phyloP scores from a whole-genome alignment of 2,329 filamentous ascomycete genomes.

The Aureobasidium sp. region DNA sequence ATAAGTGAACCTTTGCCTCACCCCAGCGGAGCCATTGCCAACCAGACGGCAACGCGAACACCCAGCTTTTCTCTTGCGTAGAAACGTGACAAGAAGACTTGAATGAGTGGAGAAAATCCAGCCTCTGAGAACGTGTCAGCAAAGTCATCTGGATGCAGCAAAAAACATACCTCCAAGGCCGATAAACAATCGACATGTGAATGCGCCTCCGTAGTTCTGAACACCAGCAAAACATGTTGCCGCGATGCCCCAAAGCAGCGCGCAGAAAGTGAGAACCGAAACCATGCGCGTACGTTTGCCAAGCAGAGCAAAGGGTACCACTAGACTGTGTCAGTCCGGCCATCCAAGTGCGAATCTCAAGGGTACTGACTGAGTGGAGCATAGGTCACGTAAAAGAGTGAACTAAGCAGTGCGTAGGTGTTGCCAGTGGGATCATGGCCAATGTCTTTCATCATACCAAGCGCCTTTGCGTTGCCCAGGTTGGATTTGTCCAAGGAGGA shows the following conservation, averaged over 20 bases:
- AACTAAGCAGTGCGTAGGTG: constrained; percentile 16
- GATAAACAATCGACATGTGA: constrained; percentile 60
- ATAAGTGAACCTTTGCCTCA: not conserved
- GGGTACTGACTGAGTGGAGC: constrained; percentile 16
- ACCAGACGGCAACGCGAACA: constrained; percentile 15
- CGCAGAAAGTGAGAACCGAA: constrained; percentile 14
- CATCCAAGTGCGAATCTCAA: not conserved
- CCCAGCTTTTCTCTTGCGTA: constrained; percentile 17
- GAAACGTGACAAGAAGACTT: constrained; percentile 16
- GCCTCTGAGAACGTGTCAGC: constrained; percentile 15
- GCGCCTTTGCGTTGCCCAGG: constrained; percentile 15
- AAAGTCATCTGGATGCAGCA: not conserved
- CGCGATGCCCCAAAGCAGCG: constrained; percentile 53
- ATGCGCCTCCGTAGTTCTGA: constrained; percentile 52
- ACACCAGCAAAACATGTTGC: constrained; percentile 58
- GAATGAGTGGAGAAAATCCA: constrained; percentile 17
- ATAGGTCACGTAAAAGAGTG: constrained; percentile 17
- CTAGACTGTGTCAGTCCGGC: not conserved
- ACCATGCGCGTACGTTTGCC: constrained; percentile 18
- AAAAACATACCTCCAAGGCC: constrained; percentile 33
- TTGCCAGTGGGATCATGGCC: constrained; percentile 16
- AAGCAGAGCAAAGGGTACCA: constrained; percentile 17
- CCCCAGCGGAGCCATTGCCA: constrained; percentile 18
- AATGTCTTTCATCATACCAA: constrained; percentile 17
- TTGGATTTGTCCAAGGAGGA: constrained; percentile 5